Base-by-base conservation (phyloP, 257 asterid genomes). In the Plantago elongata region DNA sequence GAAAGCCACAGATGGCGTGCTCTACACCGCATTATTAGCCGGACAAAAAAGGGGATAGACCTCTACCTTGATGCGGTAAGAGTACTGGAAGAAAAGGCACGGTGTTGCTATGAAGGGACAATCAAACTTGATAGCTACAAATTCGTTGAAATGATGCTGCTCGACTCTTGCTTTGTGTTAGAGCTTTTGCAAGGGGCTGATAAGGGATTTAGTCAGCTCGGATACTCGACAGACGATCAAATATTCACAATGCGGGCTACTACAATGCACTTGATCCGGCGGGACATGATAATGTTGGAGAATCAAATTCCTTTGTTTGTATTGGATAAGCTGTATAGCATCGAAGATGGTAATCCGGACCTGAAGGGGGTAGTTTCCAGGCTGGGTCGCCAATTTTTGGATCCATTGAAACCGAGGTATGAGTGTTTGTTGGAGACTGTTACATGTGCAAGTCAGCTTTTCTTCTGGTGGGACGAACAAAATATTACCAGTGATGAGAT, bases 271-370 rank as follows among this genome's bases (percentile, higher is more conserved):
- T 81, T 90, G 1, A 85, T 85, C 54, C 95, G 79, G 45, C 78
- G 95, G 3, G 97, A 90, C 62, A 90, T 90, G 97, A 90, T 87
- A 13, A 90, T 90, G 97, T 78, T 90, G 0, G 97, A 90, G 79
- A 90, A 90, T 65, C 95, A 90, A 54, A 77, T 90, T 10, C 95
- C 97, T 3, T 72, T 87, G 0, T 79, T 87, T 30, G 43, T 87
- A 9, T 79, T 87, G 22, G 96, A 87, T 58, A 64, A 57, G 38
- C 64, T 90, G 6, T 71, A 61, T n/a, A 85, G 80, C 0, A 57
- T 90, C 37, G 95, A 90, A 62, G 30, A 72, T 1, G 84, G 83
- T 12, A 71, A 67, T 49, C 81, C 82, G 11, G 81, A 69, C 38
- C 86, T 66, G 22, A 77, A 47, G 42, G 90, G 95, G 9, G 52